Evolutionary conservation across 1,284 basidiomycete species (phyloP).

Genomic region (Naganishia liquefaciens): DNA sequence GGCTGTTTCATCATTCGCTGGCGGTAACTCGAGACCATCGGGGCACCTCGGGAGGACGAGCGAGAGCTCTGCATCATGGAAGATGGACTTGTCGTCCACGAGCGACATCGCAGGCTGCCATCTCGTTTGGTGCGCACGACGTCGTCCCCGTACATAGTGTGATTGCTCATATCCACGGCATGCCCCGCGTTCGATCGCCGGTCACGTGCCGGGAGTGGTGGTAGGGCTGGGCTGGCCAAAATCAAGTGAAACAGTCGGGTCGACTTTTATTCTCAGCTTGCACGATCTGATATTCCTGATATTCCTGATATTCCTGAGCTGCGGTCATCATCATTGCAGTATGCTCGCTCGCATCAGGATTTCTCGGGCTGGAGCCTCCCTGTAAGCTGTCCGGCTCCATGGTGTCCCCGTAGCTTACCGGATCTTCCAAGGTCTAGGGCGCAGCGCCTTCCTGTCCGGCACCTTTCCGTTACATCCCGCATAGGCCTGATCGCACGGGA

Average conservation of each 20-base stretch:
- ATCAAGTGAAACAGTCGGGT: background rate
- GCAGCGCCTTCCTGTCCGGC: background rate
- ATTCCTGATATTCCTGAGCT: background rate
- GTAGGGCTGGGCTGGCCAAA: background rate
- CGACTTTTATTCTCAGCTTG: background rate
- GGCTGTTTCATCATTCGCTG: background rate
- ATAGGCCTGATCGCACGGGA: too few relatives aligned
- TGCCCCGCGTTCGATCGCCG: background rate
- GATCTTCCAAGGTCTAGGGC: background rate
- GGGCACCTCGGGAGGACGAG: slow-evolving; percentile 1
- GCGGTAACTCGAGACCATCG: slow-evolving; percentile 8
- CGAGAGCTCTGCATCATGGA: slow-evolving; percentile 5
- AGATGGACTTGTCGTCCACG: background rate
- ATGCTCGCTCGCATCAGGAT: slow-evolving; percentile 16
- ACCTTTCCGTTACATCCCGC: too few relatives aligned
- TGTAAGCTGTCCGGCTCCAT: background rate
- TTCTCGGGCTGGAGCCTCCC: background rate
- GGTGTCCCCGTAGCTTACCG: background rate
- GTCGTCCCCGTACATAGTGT: background rate
- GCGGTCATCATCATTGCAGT: background rate
- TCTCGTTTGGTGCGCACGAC: too few relatives aligned
- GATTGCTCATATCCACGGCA: too few relatives aligned
- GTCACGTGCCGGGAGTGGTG: slow-evolving; percentile 1
- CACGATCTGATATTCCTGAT: background rate
- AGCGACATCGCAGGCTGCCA: background rate